Evolutionary conservation across 306 rosid species (phyloP).

Genomic region (Lathyrus tuberosus): DNA sequence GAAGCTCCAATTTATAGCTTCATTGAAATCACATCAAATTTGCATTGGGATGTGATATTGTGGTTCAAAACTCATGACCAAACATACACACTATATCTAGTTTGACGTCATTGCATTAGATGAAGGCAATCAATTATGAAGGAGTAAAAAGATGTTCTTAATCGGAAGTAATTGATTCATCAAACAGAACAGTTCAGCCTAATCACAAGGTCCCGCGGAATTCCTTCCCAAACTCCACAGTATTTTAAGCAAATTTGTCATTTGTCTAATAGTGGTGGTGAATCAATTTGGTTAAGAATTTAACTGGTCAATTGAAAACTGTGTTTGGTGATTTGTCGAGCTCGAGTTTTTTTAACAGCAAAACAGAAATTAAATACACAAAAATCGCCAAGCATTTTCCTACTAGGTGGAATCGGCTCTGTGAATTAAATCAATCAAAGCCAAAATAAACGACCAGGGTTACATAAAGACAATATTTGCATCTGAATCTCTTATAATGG

Average conservation of each 20-base stretch:
- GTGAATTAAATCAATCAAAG: not conserved
- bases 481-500: not conserved
- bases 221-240: not conserved
- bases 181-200: not conserved
- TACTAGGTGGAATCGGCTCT: not conserved
- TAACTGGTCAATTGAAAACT: not conserved
- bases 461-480: slow-evolving; percentile 4
- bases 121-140: not conserved
- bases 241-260: not conserved
- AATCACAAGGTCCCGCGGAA: not conserved
- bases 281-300: slow-evolving; percentile 9
- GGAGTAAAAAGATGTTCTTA: not conserved
- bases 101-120: not conserved
- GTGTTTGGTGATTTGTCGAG: not conserved
- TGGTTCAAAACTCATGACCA: no score
- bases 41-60: no score
- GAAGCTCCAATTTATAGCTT: no score
- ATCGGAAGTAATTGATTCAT: not conserved
- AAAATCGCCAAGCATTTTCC: not conserved
- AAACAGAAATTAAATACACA: slow-evolving; percentile 4
- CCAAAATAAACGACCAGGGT: not conserved
- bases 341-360: slow-evolving; percentile 10
- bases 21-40: no score
- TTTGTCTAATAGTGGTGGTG: not conserved
- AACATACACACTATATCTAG: not conserved